These are phyloP conservation scores for Euphorbia celastroides DNA, from an alignment of 441 rosid genomes.

Conservation along the genomic window DNA sequence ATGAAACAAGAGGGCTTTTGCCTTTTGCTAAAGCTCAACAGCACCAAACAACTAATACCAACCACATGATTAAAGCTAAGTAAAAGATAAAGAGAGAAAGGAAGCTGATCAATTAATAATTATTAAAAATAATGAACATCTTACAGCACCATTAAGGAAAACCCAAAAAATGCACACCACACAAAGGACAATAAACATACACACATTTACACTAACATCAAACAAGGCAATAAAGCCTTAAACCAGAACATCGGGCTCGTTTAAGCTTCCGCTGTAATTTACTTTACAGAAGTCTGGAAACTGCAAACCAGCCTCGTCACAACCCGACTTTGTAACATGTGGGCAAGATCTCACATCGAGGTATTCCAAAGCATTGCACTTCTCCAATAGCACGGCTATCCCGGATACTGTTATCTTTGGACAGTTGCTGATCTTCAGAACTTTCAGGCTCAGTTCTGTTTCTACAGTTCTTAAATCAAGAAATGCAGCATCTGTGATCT, in stretches of 20 bases:
- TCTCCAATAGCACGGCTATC: conserved; percentile 57
- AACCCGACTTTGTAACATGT: conserved; percentile 55
- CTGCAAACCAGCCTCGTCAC: conserved; percentile 70
- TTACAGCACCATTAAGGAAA: conserved; percentile 9
- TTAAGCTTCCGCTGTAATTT: conserved; percentile 63
- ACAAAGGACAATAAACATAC: conserved; percentile 7
- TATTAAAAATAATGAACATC: conserved; percentile 5
- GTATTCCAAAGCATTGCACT: conserved; percentile 58
- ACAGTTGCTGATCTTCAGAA: conserved; percentile 74
- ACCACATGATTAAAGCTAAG: not conserved
- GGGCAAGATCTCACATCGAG: conserved; percentile 90
- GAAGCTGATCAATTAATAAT: not conserved
- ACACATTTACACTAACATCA: conserved; percentile 20
- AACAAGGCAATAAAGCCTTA: conserved; percentile 22
- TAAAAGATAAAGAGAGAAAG: not conserved
- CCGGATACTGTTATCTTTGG: conserved; percentile 63
- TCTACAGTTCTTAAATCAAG: conserved; percentile 31
- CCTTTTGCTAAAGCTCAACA: not conserved
- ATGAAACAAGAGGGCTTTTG: not conserved
- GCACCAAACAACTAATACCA: not conserved
- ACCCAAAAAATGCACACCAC: not conserved
- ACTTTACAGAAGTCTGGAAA: conserved; percentile 75
- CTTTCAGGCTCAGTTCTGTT: conserved; percentile 43
- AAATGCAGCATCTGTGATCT: conserved; percentile 69
- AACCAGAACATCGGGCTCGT: conserved; percentile 56